Evolutionary conservation across 2,329 filamentous ascomycete species (phyloP).

Genomic region (Mycocentrospora acerina): DNA sequence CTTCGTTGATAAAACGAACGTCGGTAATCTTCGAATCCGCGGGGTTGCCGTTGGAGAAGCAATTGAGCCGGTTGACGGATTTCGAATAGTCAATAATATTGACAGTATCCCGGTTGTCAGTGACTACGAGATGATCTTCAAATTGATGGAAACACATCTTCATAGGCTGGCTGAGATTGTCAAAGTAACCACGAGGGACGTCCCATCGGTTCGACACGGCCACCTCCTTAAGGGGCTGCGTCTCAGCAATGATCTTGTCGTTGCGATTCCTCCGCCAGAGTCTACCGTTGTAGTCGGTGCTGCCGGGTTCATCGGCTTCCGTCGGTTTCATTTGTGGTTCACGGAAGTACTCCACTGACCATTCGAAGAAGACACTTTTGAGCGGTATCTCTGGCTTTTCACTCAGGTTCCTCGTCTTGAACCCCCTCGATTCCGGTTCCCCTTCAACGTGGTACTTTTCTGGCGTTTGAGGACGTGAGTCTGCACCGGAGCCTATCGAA

Average conservation of each 20-base stretch:
- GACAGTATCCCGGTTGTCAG: conserved; percentile 89
- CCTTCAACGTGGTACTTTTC: conserved; percentile 70
- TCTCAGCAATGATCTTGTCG: conserved; percentile 86
- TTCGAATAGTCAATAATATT: conserved; percentile 76
- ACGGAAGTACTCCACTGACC: conserved; percentile 95
- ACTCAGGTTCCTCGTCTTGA: conserved; percentile 61
- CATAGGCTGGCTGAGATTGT: conserved; percentile 84
- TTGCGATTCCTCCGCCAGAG: conserved; percentile 92
- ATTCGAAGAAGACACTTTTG: conserved; percentile 82
- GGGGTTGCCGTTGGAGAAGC: conserved; percentile 94
- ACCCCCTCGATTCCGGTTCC: conserved; percentile 78
- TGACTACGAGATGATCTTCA: conserved; percentile 90
- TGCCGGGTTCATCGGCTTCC: conserved; percentile 94
- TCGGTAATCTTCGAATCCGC: conserved; percentile 89
- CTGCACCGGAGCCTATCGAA: conserved; percentile 69
- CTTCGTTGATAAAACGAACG: conserved; percentile 96
- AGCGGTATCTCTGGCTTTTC: conserved; percentile 70
- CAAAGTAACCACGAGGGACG: conserved; percentile 76
- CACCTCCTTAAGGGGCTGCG: conserved; percentile 87
- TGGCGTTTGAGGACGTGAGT: conserved; percentile 65
- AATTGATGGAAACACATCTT: conserved; percentile 98
- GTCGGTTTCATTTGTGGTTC: conserved; percentile 98
- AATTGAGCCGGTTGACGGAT: conserved; percentile 68
- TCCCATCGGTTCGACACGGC: conserved; percentile 88
- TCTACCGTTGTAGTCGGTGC: conserved; percentile 92